Evolutionary conservation across 441 rosid species (phyloP), one percentile per base, ranked within the genome.

Genomic region (Pelargonium fulgidum): DNA sequence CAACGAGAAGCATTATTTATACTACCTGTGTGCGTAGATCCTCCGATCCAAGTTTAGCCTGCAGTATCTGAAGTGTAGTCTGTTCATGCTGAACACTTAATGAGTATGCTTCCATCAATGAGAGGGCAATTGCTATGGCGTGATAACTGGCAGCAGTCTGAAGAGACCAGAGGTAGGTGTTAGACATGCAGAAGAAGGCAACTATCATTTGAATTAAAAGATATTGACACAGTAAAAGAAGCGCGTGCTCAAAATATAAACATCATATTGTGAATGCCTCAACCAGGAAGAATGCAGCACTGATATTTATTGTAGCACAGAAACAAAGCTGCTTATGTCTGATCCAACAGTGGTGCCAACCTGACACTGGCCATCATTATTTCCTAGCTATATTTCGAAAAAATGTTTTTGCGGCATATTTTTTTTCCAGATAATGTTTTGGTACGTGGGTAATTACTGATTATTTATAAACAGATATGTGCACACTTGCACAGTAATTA

Each of bases 71-170:
- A 59, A 88, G 79, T 64, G 91, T 88, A 67, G 91, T 88, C 82
- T 88, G 91, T 76, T 88, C 94, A 65, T 86, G 94, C 78, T 88
- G 94, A 79, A 88, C 94, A 64, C 94, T 89, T 68, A 89, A 79
- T 73, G 90, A 75, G 79, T 83, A 87, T 17, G 87, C 91, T 64
- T 87, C 91, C 94, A 89, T 87, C 73, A 87, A 71, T 68, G 94
- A 89, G 45, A 89, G 88, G 66, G 94, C 94, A 82, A 89, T 89
- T 64, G 94, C 94, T 75, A 89, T 89, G 81, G 94, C 94, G 75
- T 89, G 94, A 81, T 89, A 89, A 72, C 94, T 89, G 63, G 92
- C 90, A 78, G 92, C 94, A 77, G 94, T 89, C 94, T 89, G 83
- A 62, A 71, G 73, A 22, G 24, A 22, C 24, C 24, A 22, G 24